Percentiles rank a stretch among this genome's conserved stretches.
phyloP scores from a whole-genome alignment of 805 yeast genomes.

The Wickerhamiella occidentalis region DNA sequence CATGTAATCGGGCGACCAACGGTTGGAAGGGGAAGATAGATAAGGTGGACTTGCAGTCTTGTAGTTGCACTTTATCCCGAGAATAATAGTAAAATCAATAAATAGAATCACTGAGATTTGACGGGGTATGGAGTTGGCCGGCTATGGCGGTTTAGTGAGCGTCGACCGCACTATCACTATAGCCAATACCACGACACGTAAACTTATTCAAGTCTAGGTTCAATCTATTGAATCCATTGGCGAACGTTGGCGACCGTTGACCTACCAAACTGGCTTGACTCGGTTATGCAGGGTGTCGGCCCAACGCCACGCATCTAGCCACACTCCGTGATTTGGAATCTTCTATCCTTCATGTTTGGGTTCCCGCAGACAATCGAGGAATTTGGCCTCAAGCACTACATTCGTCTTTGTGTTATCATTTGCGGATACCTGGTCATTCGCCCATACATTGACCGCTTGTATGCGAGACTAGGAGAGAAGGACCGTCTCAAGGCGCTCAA shows the following conservation, averaged over 20 bases:
- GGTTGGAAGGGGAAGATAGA: too few relatives aligned
- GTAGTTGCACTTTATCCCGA: too few relatives aligned
- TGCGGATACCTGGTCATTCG: constrained; percentile 25
- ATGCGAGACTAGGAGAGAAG: constrained; percentile 22
- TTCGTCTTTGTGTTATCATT: constrained; percentile 25
- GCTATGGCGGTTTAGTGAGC: too few relatives aligned
- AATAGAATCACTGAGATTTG: too few relatives aligned
- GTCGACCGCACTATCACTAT: too few relatives aligned
- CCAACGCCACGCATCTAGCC: not conserved
- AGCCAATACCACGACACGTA: too few relatives aligned
- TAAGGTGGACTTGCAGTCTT: too few relatives aligned
- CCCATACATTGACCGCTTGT: constrained; percentile 24
- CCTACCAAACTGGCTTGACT: not conserved
- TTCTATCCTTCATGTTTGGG: constrained; percentile 22
- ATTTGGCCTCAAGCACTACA: constrained; percentile 24
- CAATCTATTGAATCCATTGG: too few relatives aligned
- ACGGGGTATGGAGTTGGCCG: too few relatives aligned
- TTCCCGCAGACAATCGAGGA: constrained; percentile 24
- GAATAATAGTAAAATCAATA: too few relatives aligned
- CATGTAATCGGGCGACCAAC: not conserved
- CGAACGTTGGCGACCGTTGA: not conserved
- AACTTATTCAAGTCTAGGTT: too few relatives aligned
- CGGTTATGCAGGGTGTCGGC: not conserved
- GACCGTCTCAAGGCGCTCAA: constrained; percentile 19
- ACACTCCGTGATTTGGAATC: not conserved